Percentiles rank a stretch among this genome's conserved stretches.
Conservation (phyloP, 2,329 filamentous ascomycete genomes). For the Pestalotiopsis sp. region DNA sequence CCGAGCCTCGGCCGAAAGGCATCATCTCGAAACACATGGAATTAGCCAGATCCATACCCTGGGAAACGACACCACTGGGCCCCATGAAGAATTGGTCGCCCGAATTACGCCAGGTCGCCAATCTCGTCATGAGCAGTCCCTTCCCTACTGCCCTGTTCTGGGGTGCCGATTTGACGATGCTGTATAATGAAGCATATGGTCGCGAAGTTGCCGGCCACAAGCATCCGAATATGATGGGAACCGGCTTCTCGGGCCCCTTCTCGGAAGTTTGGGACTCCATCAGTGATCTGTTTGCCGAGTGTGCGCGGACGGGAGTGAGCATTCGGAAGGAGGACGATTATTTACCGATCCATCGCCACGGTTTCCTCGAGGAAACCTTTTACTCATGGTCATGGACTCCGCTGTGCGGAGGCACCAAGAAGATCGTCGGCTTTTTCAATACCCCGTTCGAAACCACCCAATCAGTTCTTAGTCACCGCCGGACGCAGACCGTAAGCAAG, state of each 20-base stretch:
- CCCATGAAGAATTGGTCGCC: conserved; percentile 45
- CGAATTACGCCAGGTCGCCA: conserved; percentile 44
- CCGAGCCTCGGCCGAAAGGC: conserved; percentile 29
- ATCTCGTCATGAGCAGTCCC: conserved; percentile 39
- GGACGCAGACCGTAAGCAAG: conserved; percentile 35
- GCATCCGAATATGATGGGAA: conserved; percentile 63
- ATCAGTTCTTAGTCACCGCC: conserved; percentile 33
- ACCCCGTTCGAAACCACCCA: conserved; percentile 40
- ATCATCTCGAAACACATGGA: conserved; percentile 31
- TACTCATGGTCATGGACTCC: conserved; percentile 41
- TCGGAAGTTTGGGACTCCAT: conserved; percentile 45
- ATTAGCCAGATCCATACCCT: conserved; percentile 39
- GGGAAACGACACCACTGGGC: conserved; percentile 45
- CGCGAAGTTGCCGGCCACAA: conserved; percentile 52
- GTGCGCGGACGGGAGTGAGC: conserved; percentile 35
- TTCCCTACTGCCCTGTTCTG: conserved; percentile 60
- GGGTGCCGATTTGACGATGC: conserved; percentile 62
- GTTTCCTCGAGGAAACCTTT: conserved; percentile 41
- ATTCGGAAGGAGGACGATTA: conserved; percentile 37
- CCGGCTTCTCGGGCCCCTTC: conserved; percentile 59
- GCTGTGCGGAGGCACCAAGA: conserved; percentile 36
- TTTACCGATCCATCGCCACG: conserved; percentile 33
- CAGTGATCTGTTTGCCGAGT: conserved; percentile 35
- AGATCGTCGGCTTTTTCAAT: conserved; percentile 42
- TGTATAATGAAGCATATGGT: conserved; percentile 66